phyloP scores from a whole-genome alignment of 208 protist genomes.

The Acanthamoeba triangularis region DNA sequence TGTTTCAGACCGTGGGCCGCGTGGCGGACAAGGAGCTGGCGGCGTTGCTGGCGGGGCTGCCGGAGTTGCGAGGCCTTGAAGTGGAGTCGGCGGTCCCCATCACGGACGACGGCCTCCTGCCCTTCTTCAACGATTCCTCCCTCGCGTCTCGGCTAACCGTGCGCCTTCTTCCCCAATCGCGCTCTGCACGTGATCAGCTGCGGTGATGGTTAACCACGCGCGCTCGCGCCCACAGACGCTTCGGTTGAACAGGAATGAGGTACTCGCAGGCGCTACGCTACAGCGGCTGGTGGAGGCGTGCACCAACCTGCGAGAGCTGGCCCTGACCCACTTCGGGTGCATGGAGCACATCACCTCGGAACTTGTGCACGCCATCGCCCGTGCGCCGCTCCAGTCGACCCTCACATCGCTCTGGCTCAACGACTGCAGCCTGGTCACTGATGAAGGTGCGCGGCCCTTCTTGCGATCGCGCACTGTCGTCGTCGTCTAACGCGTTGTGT shows the following conservation, averaged over 20 bases:
- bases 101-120: background rate
- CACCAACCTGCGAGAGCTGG: background rate
- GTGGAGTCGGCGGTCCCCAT: background rate
- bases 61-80: background rate
- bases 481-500: background rate
- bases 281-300: background rate
- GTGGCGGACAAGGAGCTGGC: background rate
- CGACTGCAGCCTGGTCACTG: background rate
- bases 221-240: background rate
- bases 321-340: background rate
- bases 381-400: background rate
- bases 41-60: background rate
- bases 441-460: background rate
- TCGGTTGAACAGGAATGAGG: background rate
- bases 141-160: background rate
- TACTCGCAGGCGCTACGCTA: background rate
- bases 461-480: background rate
- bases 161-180: background rate
- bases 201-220: background rate
- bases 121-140: background rate
- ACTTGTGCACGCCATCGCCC: background rate
- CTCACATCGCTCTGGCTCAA: constrained; percentile 33
- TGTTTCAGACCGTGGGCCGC: background rate
- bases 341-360: constrained; percentile 16
- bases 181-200: background rate